Base-by-base conservation (phyloP, 2,329 filamentous ascomycete species). In the Curvularia sp. region DNA sequence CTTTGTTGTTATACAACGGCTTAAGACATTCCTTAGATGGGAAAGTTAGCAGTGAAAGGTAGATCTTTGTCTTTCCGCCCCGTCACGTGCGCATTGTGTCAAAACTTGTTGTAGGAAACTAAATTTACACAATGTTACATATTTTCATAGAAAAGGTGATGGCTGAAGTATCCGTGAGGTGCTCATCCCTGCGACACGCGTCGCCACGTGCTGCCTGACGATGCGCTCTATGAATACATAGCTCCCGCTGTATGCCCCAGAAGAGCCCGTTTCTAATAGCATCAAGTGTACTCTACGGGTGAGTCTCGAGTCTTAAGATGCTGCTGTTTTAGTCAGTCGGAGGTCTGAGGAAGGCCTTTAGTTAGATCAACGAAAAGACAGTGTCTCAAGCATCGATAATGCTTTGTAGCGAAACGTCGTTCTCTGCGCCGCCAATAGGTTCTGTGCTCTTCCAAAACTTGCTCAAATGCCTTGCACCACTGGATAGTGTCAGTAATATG, bases 381-480 rank as follows among this genome's bases (percentile, higher is more conserved):
- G 22, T 28, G 46, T 59, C 35, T 72, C 60, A 75, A 55, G 64
- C 57, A 15, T 60, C 86, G 77, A 72, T 76, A 46, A 89, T 86
- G 30, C 85, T 80, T 61, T 90, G 87, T 22, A 91, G 78, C 3
- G 77, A 78, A 46, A 81, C 76, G 30, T 80, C 81, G 51, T 77
- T 77, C 35, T 77, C 74, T 12, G 65, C 67, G 7, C 77, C 81
- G 24, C 88, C 89, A 75, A 90, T 81, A 51, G 88, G 85, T 22
- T 86, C 89, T 53, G 92, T 86, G 62, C 84, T 82, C 71, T 89
- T 90, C 89, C 90, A 95, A 73, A 96, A 93, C 77, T 93, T 94
- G 79, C 89, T 93, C 51, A 95, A 77, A 76, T 95, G 91, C 63
- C 92, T 84, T 9, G 88, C 88, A n/a, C 92, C 90, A 62, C 76